Evolutionary conservation across 148 eudicot genomes (phyloP), one percentile per base, ranked within the genome.

Genomic region (Tetragonia tetragonoides): DNA sequence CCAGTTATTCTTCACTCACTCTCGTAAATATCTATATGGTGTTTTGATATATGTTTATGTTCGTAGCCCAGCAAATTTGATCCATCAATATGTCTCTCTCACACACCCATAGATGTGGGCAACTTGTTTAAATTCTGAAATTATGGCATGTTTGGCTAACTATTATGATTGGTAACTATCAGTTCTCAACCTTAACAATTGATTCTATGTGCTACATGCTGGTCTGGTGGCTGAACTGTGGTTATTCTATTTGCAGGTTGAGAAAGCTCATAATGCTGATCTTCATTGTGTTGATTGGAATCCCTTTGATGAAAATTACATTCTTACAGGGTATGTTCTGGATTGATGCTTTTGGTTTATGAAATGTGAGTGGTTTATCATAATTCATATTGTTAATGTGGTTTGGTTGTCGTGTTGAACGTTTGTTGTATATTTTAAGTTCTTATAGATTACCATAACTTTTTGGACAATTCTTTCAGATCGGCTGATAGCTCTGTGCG

Each of bases 251-350:
- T 66, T 79, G 47, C 75, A 95, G 99, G 99, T 95, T 80, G 97
- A 92, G 62, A 95, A 91, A 75, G 99, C 99, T 16, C 99, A 95
- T 80, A 77, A 87, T 83, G 93, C 99, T 75, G 99, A 95, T 89
- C 92, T 95, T 81, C 99, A 95, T 73, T 95, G 97, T 80, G 97
- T 95, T 72, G 99, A 95, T 86, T 95, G 99, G 99, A 95, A 89
- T 79, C 92, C 99, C 64, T 89, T 87, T 77, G 93, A 95, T 86
- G 89, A 87, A 78, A 91, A 95, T 80, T 87, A 86, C 72, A 95
- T 95, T 51, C 77, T 95, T 67, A 95, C 99, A 44, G 99, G 99
- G 99, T 95, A 92, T 75, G 78, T 70, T 75, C 42, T 42, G 68
- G 42, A 20, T 42, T 73, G 20, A 17, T 66, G 51, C 47, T 81